phyloP scores from a whole-genome alignment of 1,284 basidiomycete species.

The Tilletia horrida region DNA sequence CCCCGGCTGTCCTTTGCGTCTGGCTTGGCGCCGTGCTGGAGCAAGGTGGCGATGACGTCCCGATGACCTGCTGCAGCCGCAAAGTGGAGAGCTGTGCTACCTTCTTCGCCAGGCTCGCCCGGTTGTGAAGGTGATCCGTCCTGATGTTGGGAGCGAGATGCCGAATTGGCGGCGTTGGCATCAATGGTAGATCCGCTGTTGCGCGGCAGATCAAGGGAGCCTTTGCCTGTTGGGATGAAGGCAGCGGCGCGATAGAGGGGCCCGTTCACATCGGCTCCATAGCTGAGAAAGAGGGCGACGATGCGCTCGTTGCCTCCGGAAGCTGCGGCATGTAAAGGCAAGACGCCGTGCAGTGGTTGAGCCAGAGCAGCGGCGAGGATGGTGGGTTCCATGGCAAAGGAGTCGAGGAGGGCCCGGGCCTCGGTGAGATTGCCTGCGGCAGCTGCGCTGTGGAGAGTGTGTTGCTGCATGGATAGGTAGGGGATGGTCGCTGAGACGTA shows the following conservation, averaged over 20 bases:
- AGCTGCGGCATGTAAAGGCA: conserved; percentile 49
- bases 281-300: conserved; percentile 40
- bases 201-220: conserved; percentile 1
- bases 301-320: conserved; percentile 42
- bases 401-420: conserved; percentile 37
- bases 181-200: conserved; percentile 1
- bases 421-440: conserved; percentile 40
- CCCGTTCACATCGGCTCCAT: conserved; percentile 49
- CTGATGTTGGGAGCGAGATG: no score
- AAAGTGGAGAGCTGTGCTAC: conserved; percentile 51
- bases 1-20: conserved; percentile 39
- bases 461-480: neutral
- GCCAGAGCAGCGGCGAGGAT: conserved; percentile 9
- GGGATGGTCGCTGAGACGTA: no score
- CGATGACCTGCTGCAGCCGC: conserved; percentile 51
- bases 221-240: conserved; percentile 24
- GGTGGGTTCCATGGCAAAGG: conserved; percentile 31
- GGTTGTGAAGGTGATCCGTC: neutral
- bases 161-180: conserved; percentile 4
- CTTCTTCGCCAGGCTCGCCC: conserved; percentile 40
- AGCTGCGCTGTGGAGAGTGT: conserved; percentile 43
- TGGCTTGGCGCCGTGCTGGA: conserved; percentile 44
- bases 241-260: neutral
- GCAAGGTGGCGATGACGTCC: conserved; percentile 40
- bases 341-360: conserved; percentile 40